These are phyloP conservation scores for Jimgerdemannia flammicorona DNA, from an alignment of 192 early-diverging fungal genomes.

Conservation along the genomic window DNA sequence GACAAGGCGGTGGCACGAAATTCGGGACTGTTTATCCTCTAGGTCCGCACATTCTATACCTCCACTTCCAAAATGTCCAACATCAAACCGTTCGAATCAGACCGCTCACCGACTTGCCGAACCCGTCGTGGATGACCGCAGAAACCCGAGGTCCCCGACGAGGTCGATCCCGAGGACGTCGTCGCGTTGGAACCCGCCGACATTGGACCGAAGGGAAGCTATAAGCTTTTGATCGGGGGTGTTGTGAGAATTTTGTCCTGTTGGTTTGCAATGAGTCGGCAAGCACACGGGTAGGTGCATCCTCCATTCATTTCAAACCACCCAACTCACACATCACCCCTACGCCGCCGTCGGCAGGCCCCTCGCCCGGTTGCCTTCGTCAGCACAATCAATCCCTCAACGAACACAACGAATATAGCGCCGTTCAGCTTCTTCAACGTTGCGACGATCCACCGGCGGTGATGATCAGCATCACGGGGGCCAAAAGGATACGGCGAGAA, in stretches of 20 bases:
- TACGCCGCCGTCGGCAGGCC: background rate
- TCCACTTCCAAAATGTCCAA: background rate
- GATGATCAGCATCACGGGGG: conserved; percentile 23
- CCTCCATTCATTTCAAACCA: background rate
- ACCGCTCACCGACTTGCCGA: conserved; percentile 1
- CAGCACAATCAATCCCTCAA: conserved; percentile 21
- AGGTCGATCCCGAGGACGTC: conserved; percentile 7
- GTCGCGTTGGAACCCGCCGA: conserved; percentile 19
- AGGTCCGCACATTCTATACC: background rate
- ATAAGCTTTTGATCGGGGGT: conserved; percentile 42
- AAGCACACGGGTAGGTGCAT: too few species aligned
- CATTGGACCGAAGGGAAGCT: conserved; percentile 21
- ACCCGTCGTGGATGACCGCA: conserved; percentile 8
- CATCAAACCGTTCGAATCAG: conserved; percentile 2
- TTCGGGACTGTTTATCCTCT: too few species aligned
- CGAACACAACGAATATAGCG: conserved; percentile 33
- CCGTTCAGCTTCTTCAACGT: conserved; percentile 45
- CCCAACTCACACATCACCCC: background rate
- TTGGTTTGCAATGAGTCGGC: background rate
- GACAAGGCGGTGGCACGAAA: too few species aligned
- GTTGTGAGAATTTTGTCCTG: conserved; percentile 15
- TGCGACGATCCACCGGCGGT: conserved; percentile 44
- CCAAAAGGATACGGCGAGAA: conserved; percentile 43
- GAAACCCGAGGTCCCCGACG: background rate
- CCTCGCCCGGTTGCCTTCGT: conserved; percentile 51